Conservation (phyloP, 306 rosid genomes). For the Carpinus viminea region DNA sequence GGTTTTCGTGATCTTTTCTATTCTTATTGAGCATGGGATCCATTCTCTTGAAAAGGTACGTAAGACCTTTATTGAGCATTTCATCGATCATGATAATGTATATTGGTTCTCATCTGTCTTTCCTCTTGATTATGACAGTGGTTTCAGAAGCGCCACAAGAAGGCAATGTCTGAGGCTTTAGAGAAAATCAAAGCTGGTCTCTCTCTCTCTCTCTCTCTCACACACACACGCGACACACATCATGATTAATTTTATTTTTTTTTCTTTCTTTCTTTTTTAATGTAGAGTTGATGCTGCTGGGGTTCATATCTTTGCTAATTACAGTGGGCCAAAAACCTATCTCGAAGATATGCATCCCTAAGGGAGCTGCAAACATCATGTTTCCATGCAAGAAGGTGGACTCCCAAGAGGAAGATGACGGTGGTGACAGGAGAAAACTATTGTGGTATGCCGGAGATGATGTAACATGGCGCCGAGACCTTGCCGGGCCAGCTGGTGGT, state of each 20-base stretch:
- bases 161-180: slow-evolving; percentile 73
- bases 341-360: slow-evolving; percentile 55
- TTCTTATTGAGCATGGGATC: slow-evolving; percentile 57
- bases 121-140: slow-evolving; percentile 36
- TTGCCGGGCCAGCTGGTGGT: slow-evolving; percentile 29
- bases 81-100: too few relatives aligned
- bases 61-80: background rate
- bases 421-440: slow-evolving; percentile 37
- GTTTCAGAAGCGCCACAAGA: slow-evolving; percentile 62
- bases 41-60: slow-evolving; percentile 58
- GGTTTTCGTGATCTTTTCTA: slow-evolving; percentile 49
- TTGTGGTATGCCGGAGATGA: slow-evolving; percentile 29
- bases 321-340: slow-evolving; percentile 55
- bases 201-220: background rate
- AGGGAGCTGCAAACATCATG: slow-evolving; percentile 39
- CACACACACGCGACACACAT: background rate
- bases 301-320: slow-evolving; percentile 64
- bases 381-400: slow-evolving; percentile 52
- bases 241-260: too few relatives aligned
- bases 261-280: background rate
- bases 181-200: slow-evolving; percentile 75
- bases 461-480: slow-evolving; percentile 42
- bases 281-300: slow-evolving; percentile 78
- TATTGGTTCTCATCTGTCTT: background rate
- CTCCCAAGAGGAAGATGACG: background rate